Evolutionary conservation across 202 grass and related monocot genomes (phyloP), one percentile per base, ranked within the genome.

Genomic region (Cymbopogon flexuosus): DNA sequence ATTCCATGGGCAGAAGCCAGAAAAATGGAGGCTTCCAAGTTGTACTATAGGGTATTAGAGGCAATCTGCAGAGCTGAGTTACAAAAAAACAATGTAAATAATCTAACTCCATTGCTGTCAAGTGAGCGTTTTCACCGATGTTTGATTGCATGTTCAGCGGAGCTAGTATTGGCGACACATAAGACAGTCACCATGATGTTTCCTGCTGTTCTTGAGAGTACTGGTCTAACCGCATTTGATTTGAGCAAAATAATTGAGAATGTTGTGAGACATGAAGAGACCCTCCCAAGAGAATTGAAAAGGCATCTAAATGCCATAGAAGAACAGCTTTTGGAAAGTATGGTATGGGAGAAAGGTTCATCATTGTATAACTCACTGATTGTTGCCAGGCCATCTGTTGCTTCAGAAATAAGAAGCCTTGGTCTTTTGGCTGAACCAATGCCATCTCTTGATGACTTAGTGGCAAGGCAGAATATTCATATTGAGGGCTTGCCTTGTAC

Each of bases 111-210:
- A 77, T 82, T 97, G 68, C 76, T 97, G 76, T 86, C 86, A 80
- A 97, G 91, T 81, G 95, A 97, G 62, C 83, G 90, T 62, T 97
- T 97, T 83, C 95, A 97, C 24, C 79, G 92, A n/a, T 97, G 92
- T 83, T 87, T 97, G 92, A 83, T 97, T 88, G 89, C 95, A 72
- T 97, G 95, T 86, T 92, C 92, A 68, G 83, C 94, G 54, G 95
- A 97, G 74, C 19, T 94, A 86, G 95, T 97, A 58, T 83, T 97
- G 64, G 88, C 95, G 58, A 94, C 95, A 16, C 95, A 97, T 66
- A 97, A 90, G 84, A 89, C 95, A 70, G 92, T 94, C 41, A 83
- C 93, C 75, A 94, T 97, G 92, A 94, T 97, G 92, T 93, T 97
- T 86, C 95, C 95, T 64, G 89, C 87, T 79, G 95, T 97, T 84